These are phyloP conservation scores for Penicillium freii DNA, from an alignment of 2,329 filamentous ascomycete genomes.

Conservation along the genomic window DNA sequence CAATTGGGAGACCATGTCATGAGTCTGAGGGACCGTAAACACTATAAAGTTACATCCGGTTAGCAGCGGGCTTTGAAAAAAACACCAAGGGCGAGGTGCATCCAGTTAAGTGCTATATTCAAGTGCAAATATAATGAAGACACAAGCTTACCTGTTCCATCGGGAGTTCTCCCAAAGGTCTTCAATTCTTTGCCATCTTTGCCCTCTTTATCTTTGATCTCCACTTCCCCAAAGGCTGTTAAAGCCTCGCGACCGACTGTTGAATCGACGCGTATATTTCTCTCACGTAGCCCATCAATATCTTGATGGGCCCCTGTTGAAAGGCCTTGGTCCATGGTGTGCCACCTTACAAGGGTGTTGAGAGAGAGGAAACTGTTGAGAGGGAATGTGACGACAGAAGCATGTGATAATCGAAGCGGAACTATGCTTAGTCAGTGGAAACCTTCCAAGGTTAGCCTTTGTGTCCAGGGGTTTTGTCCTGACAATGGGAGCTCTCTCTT, in stretches of 20 bases:
- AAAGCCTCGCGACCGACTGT: conserved; percentile 49
- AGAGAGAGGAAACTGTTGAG: conserved; percentile 22
- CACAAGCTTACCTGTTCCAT: conserved; percentile 76
- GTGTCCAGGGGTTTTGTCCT: neutral
- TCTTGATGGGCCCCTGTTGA: conserved; percentile 38
- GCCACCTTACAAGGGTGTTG: conserved; percentile 16
- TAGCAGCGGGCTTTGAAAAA: conserved; percentile 18
- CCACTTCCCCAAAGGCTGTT: conserved; percentile 32
- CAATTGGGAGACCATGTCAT: conserved; percentile 98
- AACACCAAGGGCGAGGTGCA: neutral
- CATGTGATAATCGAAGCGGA: conserved; percentile 25
- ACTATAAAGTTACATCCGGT: conserved; percentile 54
- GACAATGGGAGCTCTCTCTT: neutral
- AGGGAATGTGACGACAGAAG: conserved; percentile 21
- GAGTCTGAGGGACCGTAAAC: conserved; percentile 91
- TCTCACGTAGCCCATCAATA: conserved; percentile 49
- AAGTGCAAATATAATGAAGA: neutral
- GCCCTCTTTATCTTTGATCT: conserved; percentile 49
- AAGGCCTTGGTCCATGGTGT: conserved; percentile 40
- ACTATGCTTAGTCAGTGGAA: conserved; percentile 15
- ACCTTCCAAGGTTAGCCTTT: neutral
- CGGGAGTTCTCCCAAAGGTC: conserved; percentile 86
- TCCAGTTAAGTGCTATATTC: neutral
- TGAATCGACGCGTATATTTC: conserved; percentile 44
- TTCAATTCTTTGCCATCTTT: conserved; percentile 62